Evolutionary conservation across 139 green algal genomes (phyloP).

Genomic region (Zygnema cylindricum): DNA sequence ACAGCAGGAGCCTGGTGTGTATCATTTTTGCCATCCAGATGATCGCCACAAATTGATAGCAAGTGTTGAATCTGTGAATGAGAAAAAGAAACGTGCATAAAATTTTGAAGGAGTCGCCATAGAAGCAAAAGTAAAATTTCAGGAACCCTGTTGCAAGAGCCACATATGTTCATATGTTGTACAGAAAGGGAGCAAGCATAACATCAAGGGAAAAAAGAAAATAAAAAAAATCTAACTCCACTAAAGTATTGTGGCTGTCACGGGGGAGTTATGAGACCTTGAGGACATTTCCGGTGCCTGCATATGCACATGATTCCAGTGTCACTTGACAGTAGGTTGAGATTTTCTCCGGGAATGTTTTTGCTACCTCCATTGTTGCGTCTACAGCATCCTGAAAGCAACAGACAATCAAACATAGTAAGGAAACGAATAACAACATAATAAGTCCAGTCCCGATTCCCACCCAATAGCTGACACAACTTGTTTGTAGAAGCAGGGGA

Average conservation of each 20-base stretch:
- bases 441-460: too few species aligned
- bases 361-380: constrained; percentile 90
- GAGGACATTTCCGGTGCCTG: constrained; percentile 95
- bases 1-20: constrained; percentile 84
- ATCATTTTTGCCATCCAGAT: constrained; percentile 77
- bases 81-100: not conserved
- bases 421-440: too few species aligned
- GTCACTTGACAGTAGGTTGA: constrained; percentile 76
- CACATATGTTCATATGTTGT: too few species aligned
- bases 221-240: not conserved
- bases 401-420: too few species aligned
- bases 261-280: constrained; percentile 28
- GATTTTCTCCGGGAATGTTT: constrained; percentile 86
- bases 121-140: too few species aligned
- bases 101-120: not conserved
- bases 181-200: too few species aligned
- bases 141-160: too few species aligned
- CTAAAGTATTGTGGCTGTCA: not conserved
- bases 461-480: too few species aligned
- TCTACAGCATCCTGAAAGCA: constrained; percentile 80
- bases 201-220: not conserved
- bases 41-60: constrained; percentile 85
- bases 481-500: too few species aligned
- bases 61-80: constrained; percentile 86
- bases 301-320: constrained; percentile 90